These are phyloP conservation scores for Phyllostachys edulis DNA, from an alignment of 176 grass and related monocot species.

Conservation along the genomic window DNA sequence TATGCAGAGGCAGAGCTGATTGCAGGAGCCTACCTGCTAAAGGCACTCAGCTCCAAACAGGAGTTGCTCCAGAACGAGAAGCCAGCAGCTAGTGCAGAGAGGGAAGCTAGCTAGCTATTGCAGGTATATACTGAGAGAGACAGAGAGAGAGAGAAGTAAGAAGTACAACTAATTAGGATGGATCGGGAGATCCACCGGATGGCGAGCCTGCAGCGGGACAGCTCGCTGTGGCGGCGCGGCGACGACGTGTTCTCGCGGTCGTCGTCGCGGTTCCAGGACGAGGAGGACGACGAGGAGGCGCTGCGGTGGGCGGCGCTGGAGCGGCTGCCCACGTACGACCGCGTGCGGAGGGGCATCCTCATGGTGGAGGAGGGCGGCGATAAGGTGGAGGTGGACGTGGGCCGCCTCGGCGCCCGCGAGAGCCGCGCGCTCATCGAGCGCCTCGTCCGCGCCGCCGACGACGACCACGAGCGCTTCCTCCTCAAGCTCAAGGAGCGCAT, in stretches of 20 bases:
- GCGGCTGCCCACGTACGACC: slow-evolving; percentile 74
- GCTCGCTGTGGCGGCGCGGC: slow-evolving; percentile 56
- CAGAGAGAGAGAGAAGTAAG: neutral
- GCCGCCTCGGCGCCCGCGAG: slow-evolving; percentile 47
- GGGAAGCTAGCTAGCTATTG: neutral
- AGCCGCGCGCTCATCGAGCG: slow-evolving; percentile 60
- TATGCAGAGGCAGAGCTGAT: neutral
- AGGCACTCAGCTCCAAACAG: neutral
- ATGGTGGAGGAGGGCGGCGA: slow-evolving; percentile 22
- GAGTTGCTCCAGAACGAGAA: neutral
- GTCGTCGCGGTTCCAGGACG: slow-evolving; percentile 57
- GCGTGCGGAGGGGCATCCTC: slow-evolving; percentile 61
- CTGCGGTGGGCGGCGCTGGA: slow-evolving; percentile 94
- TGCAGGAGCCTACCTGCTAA: neutral
- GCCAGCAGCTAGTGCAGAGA: neutral
- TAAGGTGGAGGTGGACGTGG: slow-evolving; percentile 59
- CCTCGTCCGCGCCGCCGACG: slow-evolving; percentile 62
- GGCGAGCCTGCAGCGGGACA: slow-evolving; percentile 48
- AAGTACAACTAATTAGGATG: neutral
- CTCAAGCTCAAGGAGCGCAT: slow-evolving; percentile 79
- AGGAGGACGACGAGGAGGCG: slow-evolving; percentile 91
- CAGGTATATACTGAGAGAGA: neutral
- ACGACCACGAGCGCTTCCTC: slow-evolving; percentile 78
- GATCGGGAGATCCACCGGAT: slow-evolving; percentile 50
- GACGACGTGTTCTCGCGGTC: slow-evolving; percentile 70